Conservation (phyloP, 805 yeast species). For the Brettanomyces anomalus region DNA sequence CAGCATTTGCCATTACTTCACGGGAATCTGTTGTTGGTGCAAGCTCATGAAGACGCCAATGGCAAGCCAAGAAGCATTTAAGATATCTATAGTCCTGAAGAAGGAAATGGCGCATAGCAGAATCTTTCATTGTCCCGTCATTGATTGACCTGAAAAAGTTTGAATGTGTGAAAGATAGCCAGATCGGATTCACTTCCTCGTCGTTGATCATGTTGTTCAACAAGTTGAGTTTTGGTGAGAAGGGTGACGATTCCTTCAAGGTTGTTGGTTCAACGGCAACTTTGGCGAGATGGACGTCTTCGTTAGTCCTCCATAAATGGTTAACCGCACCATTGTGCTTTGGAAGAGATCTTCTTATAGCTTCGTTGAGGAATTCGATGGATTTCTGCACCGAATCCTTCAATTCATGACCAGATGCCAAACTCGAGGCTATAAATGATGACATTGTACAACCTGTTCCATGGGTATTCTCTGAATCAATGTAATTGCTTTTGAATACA, state of each 20-base stretch:
- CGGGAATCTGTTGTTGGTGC: conserved; percentile 50
- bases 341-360: conserved; percentile 37
- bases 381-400: conserved; percentile 43
- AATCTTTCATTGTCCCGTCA: conserved; percentile 1
- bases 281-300: neutral
- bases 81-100: conserved; percentile 65
- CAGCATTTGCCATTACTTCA: conserved; percentile 15
- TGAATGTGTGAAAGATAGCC: conserved; percentile 54
- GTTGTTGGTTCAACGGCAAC: no score
- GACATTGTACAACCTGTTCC: conserved; percentile 89
- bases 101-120: conserved; percentile 29
- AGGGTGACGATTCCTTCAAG: conserved; percentile 7
- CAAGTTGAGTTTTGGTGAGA: conserved; percentile 7
- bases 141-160: conserved; percentile 37
- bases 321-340: conserved; percentile 61
- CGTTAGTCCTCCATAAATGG: conserved; percentile 33
- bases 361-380: conserved; percentile 57
- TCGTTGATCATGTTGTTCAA: conserved; percentile 45
- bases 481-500: conserved; percentile 3
- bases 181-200: conserved; percentile 41
- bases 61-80: conserved; percentile 56
- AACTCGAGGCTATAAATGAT: conserved; percentile 64
- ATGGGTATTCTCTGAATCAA: conserved; percentile 42
- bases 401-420: conserved; percentile 47
- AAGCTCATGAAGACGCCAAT: conserved; percentile 52